A percentile compares a stretch with the other conserved stretches of the same genome.
Evolutionary conservation across 78 protist species (phyloP).

Genomic region (Mantamonas sphyraenae): DNA sequence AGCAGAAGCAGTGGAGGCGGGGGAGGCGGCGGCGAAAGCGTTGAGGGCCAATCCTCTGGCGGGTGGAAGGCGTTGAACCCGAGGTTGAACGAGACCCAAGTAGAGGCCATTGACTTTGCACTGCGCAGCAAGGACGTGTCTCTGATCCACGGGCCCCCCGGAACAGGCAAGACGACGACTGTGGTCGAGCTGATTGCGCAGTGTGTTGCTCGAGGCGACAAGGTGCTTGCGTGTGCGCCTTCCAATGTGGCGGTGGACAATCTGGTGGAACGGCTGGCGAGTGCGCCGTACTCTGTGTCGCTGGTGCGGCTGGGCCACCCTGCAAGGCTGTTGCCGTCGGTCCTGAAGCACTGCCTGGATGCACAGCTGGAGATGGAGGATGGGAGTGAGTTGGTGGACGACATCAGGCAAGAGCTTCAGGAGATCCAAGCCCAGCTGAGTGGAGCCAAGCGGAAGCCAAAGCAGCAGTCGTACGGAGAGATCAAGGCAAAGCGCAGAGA

Average conservation of each 20-base stretch:
- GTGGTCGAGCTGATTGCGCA: constrained; percentile 65
- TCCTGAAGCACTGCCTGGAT: constrained; percentile 48
- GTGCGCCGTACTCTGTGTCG: too few relatives aligned
- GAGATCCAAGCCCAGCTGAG: too few relatives aligned
- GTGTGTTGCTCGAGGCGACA: constrained; percentile 25
- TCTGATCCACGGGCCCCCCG: constrained; percentile 81
- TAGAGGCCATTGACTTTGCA: constrained; percentile 39
- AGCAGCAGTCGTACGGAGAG: neutral
- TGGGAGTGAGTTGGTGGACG: constrained; percentile 6
- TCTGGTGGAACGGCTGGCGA: constrained; percentile 27
- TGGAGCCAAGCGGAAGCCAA: neutral
- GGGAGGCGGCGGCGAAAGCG: neutral
- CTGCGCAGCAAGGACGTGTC: constrained; percentile 46
- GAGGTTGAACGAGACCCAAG: constrained; percentile 39
- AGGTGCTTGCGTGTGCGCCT: constrained; percentile 67
- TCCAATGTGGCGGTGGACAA: constrained; percentile 71
- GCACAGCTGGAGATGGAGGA: neutral
- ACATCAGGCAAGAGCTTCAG: neutral
- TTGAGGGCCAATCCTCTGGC: too few relatives aligned
- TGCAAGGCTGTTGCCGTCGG: constrained; percentile 56
- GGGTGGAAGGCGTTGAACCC: neutral
- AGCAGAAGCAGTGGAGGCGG: too few relatives aligned
- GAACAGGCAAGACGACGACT: constrained; percentile 74
- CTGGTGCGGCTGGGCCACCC: constrained; percentile 81
- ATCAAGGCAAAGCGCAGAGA: neutral